A percentile compares a stretch with the other conserved stretches of the same genome.
Conservation (phyloP, 2,329 filamentous ascomycete species). For the Botrytis deweyae region DNA sequence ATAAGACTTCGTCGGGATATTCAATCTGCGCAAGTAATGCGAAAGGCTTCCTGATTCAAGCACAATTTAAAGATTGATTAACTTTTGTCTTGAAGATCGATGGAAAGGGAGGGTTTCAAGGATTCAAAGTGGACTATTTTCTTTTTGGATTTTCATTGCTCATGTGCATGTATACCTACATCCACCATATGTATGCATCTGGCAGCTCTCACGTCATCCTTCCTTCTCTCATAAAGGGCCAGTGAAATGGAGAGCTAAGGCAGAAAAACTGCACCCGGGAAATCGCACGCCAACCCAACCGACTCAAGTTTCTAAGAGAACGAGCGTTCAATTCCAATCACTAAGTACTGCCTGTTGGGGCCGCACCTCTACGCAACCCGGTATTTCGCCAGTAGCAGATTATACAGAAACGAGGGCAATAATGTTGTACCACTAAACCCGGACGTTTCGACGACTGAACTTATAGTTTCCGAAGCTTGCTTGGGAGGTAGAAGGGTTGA, state of each 20-base stretch:
- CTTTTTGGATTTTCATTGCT: background rate
- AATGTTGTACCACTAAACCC: too few relatives aligned
- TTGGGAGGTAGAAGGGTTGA: background rate
- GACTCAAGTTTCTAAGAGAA: too few relatives aligned
- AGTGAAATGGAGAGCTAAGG: too few relatives aligned
- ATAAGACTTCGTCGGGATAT: background rate
- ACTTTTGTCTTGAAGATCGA: background rate
- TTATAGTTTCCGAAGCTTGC: too few relatives aligned
- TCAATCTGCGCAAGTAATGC: background rate
- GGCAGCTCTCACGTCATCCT: too few relatives aligned
- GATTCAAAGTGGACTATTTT: too few relatives aligned
- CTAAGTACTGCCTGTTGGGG: fast-evolving
- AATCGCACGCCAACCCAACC: background rate
- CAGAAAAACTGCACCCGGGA: background rate
- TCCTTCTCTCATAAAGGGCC: background rate
- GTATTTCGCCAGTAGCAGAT: background rate
- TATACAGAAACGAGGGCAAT: background rate
- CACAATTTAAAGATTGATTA: background rate
- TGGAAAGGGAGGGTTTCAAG: background rate
- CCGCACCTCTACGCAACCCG: fast-evolving
- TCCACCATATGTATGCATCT: too few relatives aligned
- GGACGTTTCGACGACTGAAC: background rate
- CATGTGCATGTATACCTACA: background rate
- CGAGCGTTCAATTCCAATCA: background rate
- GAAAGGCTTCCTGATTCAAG: background rate